phyloP scores from a whole-genome alignment of 2,329 filamentous ascomycete genomes.

The Apiospora koreana region DNA sequence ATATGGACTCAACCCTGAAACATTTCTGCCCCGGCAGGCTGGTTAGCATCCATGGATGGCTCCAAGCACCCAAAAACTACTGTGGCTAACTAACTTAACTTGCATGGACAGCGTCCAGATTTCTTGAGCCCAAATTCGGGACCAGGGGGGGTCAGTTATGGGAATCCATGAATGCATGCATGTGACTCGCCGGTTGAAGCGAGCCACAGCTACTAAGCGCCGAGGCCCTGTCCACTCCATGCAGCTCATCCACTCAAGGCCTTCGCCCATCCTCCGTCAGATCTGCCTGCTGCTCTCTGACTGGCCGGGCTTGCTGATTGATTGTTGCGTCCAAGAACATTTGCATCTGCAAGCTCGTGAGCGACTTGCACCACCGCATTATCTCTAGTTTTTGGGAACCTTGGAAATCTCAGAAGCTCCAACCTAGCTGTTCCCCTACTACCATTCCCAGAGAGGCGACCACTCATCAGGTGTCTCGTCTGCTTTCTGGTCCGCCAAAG shows the following conservation, averaged over 20 bases:
- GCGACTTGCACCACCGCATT: slow-evolving; percentile 23
- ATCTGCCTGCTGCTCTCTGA: slow-evolving; percentile 25
- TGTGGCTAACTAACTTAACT: too few species aligned
- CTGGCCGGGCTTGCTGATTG: not conserved
- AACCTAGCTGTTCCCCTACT: not conserved
- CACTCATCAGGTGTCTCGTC: not conserved
- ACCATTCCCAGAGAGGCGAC: not conserved
- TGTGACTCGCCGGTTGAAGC: slow-evolving; percentile 44
- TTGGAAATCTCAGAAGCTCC: not conserved
- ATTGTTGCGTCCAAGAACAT: slow-evolving; percentile 25
- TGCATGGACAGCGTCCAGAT: slow-evolving; percentile 11
- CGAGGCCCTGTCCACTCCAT: slow-evolving; percentile 50
- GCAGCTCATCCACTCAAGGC: slow-evolving; percentile 41
- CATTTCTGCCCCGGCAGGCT: slow-evolving; percentile 7
- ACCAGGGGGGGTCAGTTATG: slow-evolving; percentile 14
- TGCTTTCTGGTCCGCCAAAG: not conserved
- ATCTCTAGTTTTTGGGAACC: slow-evolving; percentile 16
- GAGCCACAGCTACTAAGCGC: slow-evolving; percentile 55
- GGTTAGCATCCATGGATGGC: not conserved
- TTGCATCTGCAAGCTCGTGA: slow-evolving; percentile 39
- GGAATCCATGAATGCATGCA: slow-evolving; percentile 21
- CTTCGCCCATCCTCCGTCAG: slow-evolving; percentile 17
- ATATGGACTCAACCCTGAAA: not conserved
- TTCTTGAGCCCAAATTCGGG: slow-evolving; percentile 7
- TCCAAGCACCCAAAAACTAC: too few species aligned